Conservation (phyloP, 768 basidiomycete genomes). For the Boletus pseudopeckii region DNA sequence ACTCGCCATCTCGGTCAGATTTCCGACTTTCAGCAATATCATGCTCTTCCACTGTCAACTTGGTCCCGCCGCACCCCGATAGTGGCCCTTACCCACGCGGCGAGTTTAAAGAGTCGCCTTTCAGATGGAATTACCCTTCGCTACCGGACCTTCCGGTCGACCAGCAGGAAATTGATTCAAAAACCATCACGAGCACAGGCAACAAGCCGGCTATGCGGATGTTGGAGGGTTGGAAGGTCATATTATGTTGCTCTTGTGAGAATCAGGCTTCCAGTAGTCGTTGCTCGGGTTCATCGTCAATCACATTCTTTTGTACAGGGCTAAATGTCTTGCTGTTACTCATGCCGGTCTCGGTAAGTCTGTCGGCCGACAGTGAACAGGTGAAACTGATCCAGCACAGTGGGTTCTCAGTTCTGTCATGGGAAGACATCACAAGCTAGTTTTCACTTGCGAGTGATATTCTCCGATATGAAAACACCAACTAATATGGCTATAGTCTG, state of each 20-base stretch:
- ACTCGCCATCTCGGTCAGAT: conserved; percentile 21
- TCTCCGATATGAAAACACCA: not conserved
- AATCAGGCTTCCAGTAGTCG: not conserved
- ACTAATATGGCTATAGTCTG: conserved; percentile 43
- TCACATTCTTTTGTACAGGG: conserved; percentile 42
- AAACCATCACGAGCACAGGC: not conserved
- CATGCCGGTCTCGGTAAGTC: conserved; percentile 65
- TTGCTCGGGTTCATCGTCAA: not conserved
- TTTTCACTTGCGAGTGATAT: conserved; percentile 55
- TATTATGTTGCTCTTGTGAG: conserved; percentile 59
- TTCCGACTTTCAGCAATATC: conserved; percentile 25
- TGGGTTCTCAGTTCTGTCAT: conserved; percentile 53
- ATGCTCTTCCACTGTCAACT: conserved; percentile 18
- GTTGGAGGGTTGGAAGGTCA: conserved; percentile 51
- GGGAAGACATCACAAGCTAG: conserved; percentile 47
- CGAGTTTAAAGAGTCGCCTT: conserved; percentile 30
- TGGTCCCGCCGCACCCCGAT: conserved; percentile 22
- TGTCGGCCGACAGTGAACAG: not conserved
- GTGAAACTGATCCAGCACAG: conserved; percentile 32
- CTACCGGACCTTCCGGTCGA: conserved; percentile 17
- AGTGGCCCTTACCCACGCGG: conserved; percentile 1
- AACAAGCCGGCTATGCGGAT: conserved; percentile 17
- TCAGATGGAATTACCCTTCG: conserved; percentile 30
- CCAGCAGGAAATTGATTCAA: conserved; percentile 2
- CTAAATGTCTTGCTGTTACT: conserved; percentile 63